phyloP scores from a whole-genome alignment of 805 yeast species.

The Metschnikowia noctiluminum region DNA sequence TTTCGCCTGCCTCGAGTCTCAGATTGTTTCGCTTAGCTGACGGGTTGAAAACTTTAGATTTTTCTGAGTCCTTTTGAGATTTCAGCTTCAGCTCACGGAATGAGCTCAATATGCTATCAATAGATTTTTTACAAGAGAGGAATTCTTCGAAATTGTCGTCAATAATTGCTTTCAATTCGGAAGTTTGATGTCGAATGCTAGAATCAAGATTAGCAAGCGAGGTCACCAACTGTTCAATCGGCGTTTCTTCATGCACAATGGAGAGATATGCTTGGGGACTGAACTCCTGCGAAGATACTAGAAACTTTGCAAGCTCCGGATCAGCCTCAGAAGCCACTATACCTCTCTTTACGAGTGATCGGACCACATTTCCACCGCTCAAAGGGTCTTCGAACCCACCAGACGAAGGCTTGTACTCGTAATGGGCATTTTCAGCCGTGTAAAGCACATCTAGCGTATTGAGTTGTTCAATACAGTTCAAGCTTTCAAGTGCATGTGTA shows the following conservation, averaged over 20 bases:
- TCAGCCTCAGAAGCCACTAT: slow-evolving; percentile 28
- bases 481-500: slow-evolving; percentile 18
- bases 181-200: slow-evolving; percentile 33
- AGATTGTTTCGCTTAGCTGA: slow-evolving; percentile 17
- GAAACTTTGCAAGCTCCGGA: slow-evolving; percentile 27
- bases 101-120: slow-evolving; percentile 35
- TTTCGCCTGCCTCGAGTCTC: slow-evolving; percentile 17
- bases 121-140: slow-evolving; percentile 34
- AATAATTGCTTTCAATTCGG: slow-evolving; percentile 34
- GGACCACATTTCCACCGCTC: slow-evolving; percentile 27
- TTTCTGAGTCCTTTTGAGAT: slow-evolving; percentile 35
- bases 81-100: slow-evolving; percentile 34
- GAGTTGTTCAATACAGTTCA: slow-evolving; percentile 30
- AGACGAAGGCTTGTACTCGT: slow-evolving; percentile 13
- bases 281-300: slow-evolving; percentile 37
- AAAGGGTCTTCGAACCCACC: slow-evolving; percentile 35
- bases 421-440: slow-evolving; percentile 10
- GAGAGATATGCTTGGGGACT: slow-evolving; percentile 35
- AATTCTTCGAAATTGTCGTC: slow-evolving; percentile 36
- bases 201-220: slow-evolving; percentile 31
- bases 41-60: slow-evolving; percentile 37
- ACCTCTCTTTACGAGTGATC: slow-evolving; percentile 23
- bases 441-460: slow-evolving; percentile 28
- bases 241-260: slow-evolving; percentile 34
- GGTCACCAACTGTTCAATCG: slow-evolving; percentile 31